Evolutionary conservation across 2,329 filamentous ascomycete genomes (phyloP).

Genomic region (Cercospora zeae-maydis): DNA sequence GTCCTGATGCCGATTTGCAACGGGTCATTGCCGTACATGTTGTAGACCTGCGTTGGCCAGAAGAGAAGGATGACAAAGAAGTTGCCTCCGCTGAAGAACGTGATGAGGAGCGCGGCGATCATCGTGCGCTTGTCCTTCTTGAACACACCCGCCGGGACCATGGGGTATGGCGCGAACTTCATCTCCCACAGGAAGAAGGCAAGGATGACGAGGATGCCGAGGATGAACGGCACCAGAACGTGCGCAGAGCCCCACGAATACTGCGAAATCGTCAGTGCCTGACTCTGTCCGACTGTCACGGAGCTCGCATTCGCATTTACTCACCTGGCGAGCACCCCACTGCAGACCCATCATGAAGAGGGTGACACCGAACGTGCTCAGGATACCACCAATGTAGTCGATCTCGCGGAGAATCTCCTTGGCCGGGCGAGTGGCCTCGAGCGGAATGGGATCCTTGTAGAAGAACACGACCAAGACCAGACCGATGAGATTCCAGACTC

Average conservation of each 20-base stretch:
- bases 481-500: conserved; percentile 51
- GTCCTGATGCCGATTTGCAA: conserved; percentile 62
- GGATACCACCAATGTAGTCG: conserved; percentile 52
- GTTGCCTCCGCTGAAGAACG: conserved; percentile 41
- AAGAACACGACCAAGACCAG: conserved; percentile 51
- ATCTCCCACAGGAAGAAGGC: conserved; percentile 36
- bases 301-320: too few species aligned
- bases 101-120: conserved; percentile 39
- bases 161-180: conserved; percentile 33
- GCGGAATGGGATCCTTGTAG: conserved; percentile 51
- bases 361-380: conserved; percentile 51
- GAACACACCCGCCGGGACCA: conserved; percentile 35
- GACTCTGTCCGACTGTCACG: too few species aligned
- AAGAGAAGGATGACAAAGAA: conserved; percentile 50
- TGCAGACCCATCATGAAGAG: conserved; percentile 49
- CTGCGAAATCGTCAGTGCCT: conserved; percentile 18
- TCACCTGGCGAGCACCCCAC: conserved; percentile 28
- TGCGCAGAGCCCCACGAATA: conserved; percentile 35
- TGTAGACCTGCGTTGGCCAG: conserved; percentile 63
- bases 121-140: conserved; percentile 37
- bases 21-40: conserved; percentile 60
- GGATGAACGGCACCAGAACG: conserved; percentile 35
- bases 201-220: conserved; percentile 33
- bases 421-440: conserved; percentile 41
- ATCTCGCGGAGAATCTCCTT: conserved; percentile 46